Evolutionary conservation across 176 grass and related monocot genomes (phyloP), one percentile per base, ranked within the genome.

Genomic region (Carex myosuroides): DNA sequence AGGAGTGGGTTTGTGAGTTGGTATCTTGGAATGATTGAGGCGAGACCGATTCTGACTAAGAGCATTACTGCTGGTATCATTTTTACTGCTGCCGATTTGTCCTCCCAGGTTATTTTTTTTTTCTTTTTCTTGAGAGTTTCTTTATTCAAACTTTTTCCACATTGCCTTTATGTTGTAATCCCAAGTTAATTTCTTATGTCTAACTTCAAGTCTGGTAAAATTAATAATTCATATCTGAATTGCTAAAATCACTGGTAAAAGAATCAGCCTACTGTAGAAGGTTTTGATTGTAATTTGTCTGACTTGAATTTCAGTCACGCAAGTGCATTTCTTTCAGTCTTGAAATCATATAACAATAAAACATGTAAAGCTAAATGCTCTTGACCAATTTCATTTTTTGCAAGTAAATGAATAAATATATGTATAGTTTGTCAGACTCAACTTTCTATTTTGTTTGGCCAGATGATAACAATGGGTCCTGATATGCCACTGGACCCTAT

Each of bases 21-120:
- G 91, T 98, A 95, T 79, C 89, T 95, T 20, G 83, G 88, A 10
- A 87, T 90, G 85, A 87, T 98, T 22, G 91, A 95, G 62, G 70
- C 89, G 21, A 89, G 86, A 81, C 92, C 95, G 1, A 79, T 95
- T 78, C 85, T 93, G 14, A 98, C 95, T 26, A 98, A 98, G 88
- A 93, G 92, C 92, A 81, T 95, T 79, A 98, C 95, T 30, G 95
- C 92, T 14, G 92, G 87, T 14, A 7, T 80, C 86, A 98, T 98
- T 84, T 98, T 95, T 86, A 94, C 86, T 60, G 91, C 72, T 44
- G 92, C 92, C 1, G 95, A 98, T 81, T 56, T 93, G 80, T 86
- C 91, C 24, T 95, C 92, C 46, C 95, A 98, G 95, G 95, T 97
- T 58, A 16, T 35, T 8, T 39, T 63, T 29, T 58, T 55, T 6